Evolutionary conservation across 2,329 filamentous ascomycete genomes (phyloP).

Genomic region (Colletotrichum plurivorum): DNA sequence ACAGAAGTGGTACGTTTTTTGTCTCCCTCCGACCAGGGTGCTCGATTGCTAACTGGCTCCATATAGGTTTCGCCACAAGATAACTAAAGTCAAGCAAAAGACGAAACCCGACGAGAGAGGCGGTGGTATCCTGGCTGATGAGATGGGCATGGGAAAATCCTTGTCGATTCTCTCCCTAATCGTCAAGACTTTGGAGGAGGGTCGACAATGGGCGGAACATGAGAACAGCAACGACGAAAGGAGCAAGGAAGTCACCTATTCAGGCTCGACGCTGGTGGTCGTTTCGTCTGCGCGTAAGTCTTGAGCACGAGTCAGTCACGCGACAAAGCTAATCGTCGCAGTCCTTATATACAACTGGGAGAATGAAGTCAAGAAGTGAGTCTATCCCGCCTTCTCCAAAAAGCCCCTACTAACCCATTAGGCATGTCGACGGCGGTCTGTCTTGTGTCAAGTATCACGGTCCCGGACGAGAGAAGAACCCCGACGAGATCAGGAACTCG

Average conservation of each 20-base stretch:
- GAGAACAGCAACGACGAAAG: slow-evolving; percentile 39
- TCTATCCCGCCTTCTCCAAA: not conserved
- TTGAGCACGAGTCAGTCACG: not conserved
- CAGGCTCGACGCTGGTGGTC: slow-evolving; percentile 60
- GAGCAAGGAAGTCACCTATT: slow-evolving; percentile 42
- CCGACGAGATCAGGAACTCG: slow-evolving; percentile 46
- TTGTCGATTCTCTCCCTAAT: slow-evolving; percentile 66
- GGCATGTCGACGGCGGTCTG: slow-evolving; percentile 50
- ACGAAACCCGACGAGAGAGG: slow-evolving; percentile 50
- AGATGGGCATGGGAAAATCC: slow-evolving; percentile 74
- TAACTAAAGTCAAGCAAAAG: slow-evolving; percentile 54
- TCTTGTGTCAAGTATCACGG: slow-evolving; percentile 56
- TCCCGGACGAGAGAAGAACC: slow-evolving; percentile 44
- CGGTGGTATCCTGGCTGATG: slow-evolving; percentile 69
- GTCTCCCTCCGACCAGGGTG: no score
- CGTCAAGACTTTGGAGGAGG: slow-evolving; percentile 55
- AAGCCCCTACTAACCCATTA: slow-evolving; percentile 34
- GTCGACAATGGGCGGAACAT: slow-evolving; percentile 50
- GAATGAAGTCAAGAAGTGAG: slow-evolving; percentile 54
- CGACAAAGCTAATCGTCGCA: slow-evolving; percentile 41
- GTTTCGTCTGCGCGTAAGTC: slow-evolving; percentile 58
- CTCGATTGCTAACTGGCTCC: not conserved
- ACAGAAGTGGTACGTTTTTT: slow-evolving; percentile 45
- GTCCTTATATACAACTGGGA: slow-evolving; percentile 58
- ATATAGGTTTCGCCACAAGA: slow-evolving; percentile 52